Conservation (phyloP, 2,329 filamentous ascomycete species). For the Fusarium liriodendri region DNA sequence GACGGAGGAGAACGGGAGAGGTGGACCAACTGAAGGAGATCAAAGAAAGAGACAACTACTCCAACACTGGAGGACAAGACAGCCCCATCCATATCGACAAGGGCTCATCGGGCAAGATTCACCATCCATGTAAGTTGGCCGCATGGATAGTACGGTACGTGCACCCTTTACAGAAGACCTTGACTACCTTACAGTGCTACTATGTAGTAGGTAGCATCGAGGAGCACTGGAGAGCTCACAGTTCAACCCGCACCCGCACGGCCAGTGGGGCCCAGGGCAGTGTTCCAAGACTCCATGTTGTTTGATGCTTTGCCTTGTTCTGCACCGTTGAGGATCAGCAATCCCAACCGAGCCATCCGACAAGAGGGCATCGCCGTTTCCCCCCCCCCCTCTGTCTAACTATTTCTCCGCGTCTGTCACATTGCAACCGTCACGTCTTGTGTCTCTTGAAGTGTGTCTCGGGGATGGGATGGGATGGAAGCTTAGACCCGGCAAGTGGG, state of each 20-base stretch:
- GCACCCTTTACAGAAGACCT: neutral
- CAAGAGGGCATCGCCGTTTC: neutral
- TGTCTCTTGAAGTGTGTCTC: constrained; percentile 9
- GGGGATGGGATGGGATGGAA: neutral
- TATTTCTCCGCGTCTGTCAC: neutral
- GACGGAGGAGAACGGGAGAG: constrained; percentile 9
- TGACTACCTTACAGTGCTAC: constrained; percentile 3
- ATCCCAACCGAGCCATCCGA: constrained; percentile 33
- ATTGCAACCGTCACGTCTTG: constrained; percentile 13
- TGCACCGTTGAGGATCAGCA: constrained; percentile 23
- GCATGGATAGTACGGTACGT: constrained; percentile 34
- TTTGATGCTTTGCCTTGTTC: constrained; percentile 11
- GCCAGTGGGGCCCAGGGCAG: constrained; percentile 22
- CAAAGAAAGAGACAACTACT: constrained; percentile 17
- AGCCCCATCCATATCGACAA: constrained; percentile 31
- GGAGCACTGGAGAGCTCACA: neutral
- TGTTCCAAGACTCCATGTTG: neutral
- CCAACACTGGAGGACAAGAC: constrained; percentile 3
- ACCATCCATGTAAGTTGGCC: constrained; percentile 34
- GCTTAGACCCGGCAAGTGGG: neutral
- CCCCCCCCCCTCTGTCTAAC: neutral
- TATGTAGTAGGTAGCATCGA: constrained; percentile 23
- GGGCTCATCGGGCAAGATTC: constrained; percentile 18
- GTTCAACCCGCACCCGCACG: neutral
- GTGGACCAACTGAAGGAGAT: constrained; percentile 10